These are phyloP conservation scores for Pisolithus thermaeus DNA, from an alignment of 1,284 basidiomycete species.

Conservation along the genomic window DNA sequence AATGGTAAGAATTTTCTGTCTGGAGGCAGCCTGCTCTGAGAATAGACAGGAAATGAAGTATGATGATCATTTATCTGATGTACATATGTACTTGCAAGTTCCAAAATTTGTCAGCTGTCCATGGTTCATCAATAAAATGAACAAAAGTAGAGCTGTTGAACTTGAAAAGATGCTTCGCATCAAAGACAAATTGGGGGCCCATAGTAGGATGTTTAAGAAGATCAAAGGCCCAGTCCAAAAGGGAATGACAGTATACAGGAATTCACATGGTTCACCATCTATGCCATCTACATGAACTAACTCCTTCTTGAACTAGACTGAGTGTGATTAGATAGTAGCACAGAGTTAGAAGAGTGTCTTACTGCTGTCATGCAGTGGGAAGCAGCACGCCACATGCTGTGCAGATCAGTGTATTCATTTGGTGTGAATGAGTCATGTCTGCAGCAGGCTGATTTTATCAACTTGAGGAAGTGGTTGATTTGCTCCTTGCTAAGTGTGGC, in stretches of 20 bases:
- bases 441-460: neutral
- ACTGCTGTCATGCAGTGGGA: constrained; percentile 6
- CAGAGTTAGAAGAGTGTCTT: neutral
- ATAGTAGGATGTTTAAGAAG: constrained; percentile 9
- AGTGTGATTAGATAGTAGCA: neutral
- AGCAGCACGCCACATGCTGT: constrained; percentile 5
- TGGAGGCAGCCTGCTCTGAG: constrained; percentile 16
- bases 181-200: constrained; percentile 17
- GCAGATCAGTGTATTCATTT: constrained; percentile 2
- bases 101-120: neutral
- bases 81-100: constrained; percentile 6
- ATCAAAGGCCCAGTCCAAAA: constrained; percentile 14
- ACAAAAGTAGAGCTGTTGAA: constrained; percentile 25
- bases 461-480: constrained; percentile 2
- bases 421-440: constrained; percentile 4
- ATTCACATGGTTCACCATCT: constrained; percentile 1
- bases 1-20: constrained; percentile 20
- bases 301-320: constrained; percentile 5
- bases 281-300: constrained; percentile 4
- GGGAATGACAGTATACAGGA: constrained; percentile 3
- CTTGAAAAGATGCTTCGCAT: constrained; percentile 22
- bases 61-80: neutral
- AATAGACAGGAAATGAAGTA: neutral
- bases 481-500: constrained; percentile 5
- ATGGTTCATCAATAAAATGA: constrained; percentile 17